Base-by-base conservation (phyloP, 306 rosid genomes). In the Pachyrhizus erosus region DNA sequence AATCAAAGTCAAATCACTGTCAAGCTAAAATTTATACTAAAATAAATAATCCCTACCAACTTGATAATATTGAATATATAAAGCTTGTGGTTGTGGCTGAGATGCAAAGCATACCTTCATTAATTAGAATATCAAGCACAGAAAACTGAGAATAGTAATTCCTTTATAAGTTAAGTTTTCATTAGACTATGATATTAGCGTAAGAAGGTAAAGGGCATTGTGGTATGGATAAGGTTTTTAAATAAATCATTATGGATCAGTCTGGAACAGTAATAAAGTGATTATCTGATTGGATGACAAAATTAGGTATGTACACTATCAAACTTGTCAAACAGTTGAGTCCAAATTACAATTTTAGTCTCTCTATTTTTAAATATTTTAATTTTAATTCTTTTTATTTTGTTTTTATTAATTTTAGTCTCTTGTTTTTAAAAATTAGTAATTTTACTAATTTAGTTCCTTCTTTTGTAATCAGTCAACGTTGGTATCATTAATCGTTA, bases 1-100 rank as follows among this genome's bases (percentile, higher is more conserved):
- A 77, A 80, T 83, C 88, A 86, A 34, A 71, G 76, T 86, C 81
- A 85, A 78, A 76, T 90, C 87, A 76, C 83, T 70, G 43, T 86
- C 86, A 84, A 78, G 29, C 67, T 66, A 31, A 74, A 49, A 66
- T 54, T 73, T 49, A 45, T 46, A 34, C 45, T 77, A 75, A 73
- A 79, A 60, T 57, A 69, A 68, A 58, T 75, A 74, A 24, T 45
- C 46, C 31, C 58, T 69, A 29, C 21, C 31, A 33, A 71, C 39
- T 70, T 74, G 45, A 24, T 78, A 14, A 73, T 31, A 51, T 49
- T 42, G 23, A 60, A 60, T 23, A 74, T 78, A 57, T 65, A 65
- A 61, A 73, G 75, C 70, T 31, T 67, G 84, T 78, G 87, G 85
- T 49, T 48, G 65, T 73, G 65, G 48, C 73, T 54, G 40, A 80